Evolutionary conservation across 495 filamentous ascomycete genomes (phyloP), one percentile per base, ranked within the genome.

Genomic region (Lichina pygmaea): DNA sequence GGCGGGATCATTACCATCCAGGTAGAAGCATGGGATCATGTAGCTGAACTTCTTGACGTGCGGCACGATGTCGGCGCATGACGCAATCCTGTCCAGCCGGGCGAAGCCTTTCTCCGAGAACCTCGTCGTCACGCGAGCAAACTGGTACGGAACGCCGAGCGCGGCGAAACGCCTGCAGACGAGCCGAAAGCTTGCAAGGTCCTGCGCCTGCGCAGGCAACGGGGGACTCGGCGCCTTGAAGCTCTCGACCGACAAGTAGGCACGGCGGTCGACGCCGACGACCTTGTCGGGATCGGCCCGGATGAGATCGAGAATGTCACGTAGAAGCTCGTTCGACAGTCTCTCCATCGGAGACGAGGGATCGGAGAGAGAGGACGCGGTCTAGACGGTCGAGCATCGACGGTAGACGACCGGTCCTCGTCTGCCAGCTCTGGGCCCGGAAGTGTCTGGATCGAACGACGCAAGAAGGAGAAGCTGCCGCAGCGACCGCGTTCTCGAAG

Each of bases 1-100:
- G 32, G 43, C 43, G 24, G 42, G 15, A 9, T 49, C 24, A 31
- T 49, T 36, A 65, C 62, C 61, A 45, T 59, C 50, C 10, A 52
- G 53, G 59, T 79, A 79, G 56, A 78, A 77, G 45, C 67, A 73
- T 53, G 74, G 74, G 54, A 81, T 70, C 59, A 81, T 68, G 55
- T 81, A 81, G 51, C 71, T 75, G 55, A 81, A 72, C 53, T 74
- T 70, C 56, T 66, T 71, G 42, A 78, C 73, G 59, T 75, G 66
- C 49, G 60, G 63, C 34, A 71, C 67, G 15, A 77, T 62, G 53
- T 75, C 66, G 11, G 56, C 53, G 41, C 60, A 57, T 32, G 51
- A 51, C 24, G 62, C 58, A 34, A 72, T 64, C 13, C 60, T 60
- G 16, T 72, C 65, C 41, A 81, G 55, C 41, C 68, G 60, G 33